A percentile compares a stretch with the other conserved stretches of the same genome.
phyloP scores from a whole-genome alignment of 345 rosid species.

The Acer negundo region DNA sequence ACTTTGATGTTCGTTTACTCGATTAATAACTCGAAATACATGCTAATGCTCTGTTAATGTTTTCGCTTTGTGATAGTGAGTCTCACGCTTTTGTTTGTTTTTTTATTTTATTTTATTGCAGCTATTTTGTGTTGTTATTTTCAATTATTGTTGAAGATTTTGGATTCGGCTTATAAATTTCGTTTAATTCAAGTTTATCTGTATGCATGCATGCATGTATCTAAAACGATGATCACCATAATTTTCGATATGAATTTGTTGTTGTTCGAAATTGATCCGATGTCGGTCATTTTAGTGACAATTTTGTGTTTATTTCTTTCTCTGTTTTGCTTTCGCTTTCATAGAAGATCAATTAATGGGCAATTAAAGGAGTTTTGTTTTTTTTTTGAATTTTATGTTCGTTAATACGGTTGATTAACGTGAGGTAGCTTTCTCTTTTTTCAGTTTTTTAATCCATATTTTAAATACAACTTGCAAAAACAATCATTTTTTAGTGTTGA shows the following conservation, averaged over 20 bases:
- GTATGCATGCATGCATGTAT: constrained; percentile 20
- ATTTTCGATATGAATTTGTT: background rate
- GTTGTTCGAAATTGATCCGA: background rate
- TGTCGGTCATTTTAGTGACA: background rate
- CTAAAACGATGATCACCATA: background rate
- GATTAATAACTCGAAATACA: background rate
- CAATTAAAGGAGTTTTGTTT: background rate
- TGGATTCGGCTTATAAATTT: background rate
- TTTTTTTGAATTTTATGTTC: background rate
- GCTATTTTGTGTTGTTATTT: background rate
- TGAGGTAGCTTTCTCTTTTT: background rate
- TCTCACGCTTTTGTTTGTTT: background rate
- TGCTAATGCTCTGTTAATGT: background rate
- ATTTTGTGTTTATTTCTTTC: background rate
- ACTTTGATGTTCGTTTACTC: background rate
- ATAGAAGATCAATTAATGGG: background rate
- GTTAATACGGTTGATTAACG: background rate
- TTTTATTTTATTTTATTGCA: background rate
- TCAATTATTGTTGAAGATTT: background rate
- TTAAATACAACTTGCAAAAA: background rate
- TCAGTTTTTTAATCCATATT: background rate
- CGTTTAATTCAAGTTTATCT: constrained; percentile 6
- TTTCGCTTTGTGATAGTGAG: background rate
- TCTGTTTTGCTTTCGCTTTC: background rate
- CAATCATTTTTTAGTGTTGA: background rate